phyloP scores from a whole-genome alignment of 169 alveolate species.

The Plasmodium knowlesi region DNA sequence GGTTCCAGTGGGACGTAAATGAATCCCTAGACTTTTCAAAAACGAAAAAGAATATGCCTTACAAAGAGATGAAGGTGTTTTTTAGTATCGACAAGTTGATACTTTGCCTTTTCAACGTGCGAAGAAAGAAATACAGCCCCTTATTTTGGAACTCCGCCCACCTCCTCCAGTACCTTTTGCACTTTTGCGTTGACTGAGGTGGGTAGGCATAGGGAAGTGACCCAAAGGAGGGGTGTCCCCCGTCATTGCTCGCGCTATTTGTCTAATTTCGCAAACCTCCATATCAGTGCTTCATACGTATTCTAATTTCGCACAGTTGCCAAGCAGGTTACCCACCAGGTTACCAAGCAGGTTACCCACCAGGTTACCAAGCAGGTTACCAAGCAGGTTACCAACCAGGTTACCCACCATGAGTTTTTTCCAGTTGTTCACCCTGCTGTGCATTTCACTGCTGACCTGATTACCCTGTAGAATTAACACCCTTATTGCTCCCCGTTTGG shows the following conservation, averaged over 20 bases:
- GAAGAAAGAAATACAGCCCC: slow-evolving; percentile 38
- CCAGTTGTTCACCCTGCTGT: neutral
- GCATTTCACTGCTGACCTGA: neutral
- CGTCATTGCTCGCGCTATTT: neutral
- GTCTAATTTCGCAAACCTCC: neutral
- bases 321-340: neutral
- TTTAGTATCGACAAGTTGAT: slow-evolving; percentile 27
- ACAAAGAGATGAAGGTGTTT: slow-evolving; percentile 2
- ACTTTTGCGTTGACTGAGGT: slow-evolving; percentile 10
- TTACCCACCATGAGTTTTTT: too few species aligned
- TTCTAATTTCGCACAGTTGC: neutral
- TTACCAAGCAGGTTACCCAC: neutral
- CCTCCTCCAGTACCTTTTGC: slow-evolving; percentile 35
- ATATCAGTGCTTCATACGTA: neutral
- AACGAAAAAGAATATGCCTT: neutral
- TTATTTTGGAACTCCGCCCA: slow-evolving; percentile 55
- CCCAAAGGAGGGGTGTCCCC: neutral
- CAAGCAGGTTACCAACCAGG: too few species aligned
- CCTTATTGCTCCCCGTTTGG: neutral
- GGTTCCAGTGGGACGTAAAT: slow-evolving; percentile 44
- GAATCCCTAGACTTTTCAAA: slow-evolving; percentile 19
- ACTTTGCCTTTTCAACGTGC: slow-evolving; percentile 29
- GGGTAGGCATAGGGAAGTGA: neutral
- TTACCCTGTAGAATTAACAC: neutral
- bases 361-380: too few species aligned